Base-by-base conservation (phyloP, 202 grass and related monocot genomes). In the Panicum virgatum region DNA sequence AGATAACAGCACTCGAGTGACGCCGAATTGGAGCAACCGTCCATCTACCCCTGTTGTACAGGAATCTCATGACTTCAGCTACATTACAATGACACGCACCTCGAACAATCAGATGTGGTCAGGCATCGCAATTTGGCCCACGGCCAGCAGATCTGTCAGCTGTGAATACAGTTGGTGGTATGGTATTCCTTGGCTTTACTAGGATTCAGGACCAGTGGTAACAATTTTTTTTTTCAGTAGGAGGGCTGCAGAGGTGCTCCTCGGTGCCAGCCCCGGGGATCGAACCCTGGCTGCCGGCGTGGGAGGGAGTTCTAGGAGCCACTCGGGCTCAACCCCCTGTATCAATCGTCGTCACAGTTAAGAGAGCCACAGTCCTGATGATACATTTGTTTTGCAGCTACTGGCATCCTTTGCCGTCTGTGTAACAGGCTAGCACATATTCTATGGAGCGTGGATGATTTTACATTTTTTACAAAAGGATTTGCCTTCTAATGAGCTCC, bases 61-160 rank as follows among this genome's bases (percentile, higher is more conserved):
- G 51, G 61, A 84, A 88, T 67, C 75, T 70, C 68, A 62, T 43
- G 50, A 53, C 60, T 32, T 60, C 34, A n/a, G 51, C 75, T 45
- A 76, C 40, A 12, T 68, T 48, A 32, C 6, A 19, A 22, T 5
- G 16, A 4, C 5, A 19, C 25, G 44, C 9, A 7, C 16, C 22
- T 27, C n/a, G 23, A 43, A 83, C 52, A 39, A 52, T 66, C 62
- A 58, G 71, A 74, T 39, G 50, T 42, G 27, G 50, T n/a, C 69
- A 59, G 57, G 36, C 50, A 32, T 50, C 42, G 45, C 30, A 42
- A 13, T 60, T 73, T 59, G 68, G 25, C 32, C 50, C 58, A 53
- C 23, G 34, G 59, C 65, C 61, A 54, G 12, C 62, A 36, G 53
- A 80, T 72, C 26, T 63, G 69, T 53, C 68, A 20, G 32, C 9